Evolutionary conservation across 495 filamentous ascomycete genomes (phyloP).

Genomic region (Bacidia rubella): DNA sequence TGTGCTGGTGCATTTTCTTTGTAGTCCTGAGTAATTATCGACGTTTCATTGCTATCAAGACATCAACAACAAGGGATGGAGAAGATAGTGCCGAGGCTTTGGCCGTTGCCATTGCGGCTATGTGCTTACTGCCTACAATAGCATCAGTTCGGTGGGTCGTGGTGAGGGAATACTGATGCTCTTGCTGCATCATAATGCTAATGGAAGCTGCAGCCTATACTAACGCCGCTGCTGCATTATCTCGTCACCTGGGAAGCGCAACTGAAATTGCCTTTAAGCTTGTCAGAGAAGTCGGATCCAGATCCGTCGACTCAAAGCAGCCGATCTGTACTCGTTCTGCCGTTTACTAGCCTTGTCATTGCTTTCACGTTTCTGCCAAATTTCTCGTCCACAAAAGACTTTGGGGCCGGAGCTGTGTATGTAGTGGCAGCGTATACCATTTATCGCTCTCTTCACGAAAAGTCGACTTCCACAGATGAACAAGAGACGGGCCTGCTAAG

Average conservation of each 20-base stretch:
- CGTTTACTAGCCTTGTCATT: neutral
- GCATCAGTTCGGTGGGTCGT: conserved; percentile 1
- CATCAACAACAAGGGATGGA: neutral
- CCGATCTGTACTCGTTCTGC: neutral
- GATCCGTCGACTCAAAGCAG: neutral
- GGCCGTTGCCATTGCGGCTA: neutral
- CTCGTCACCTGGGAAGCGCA: neutral
- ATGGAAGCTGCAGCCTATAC: conserved; percentile 2
- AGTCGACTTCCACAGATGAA: neutral
- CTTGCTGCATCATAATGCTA: neutral
- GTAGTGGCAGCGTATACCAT: neutral
- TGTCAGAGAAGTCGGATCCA: neutral
- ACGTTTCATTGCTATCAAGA: neutral
- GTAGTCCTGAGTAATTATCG: neutral
- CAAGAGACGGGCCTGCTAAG: neutral
- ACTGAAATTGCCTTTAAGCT: neutral
- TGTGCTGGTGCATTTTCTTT: neutral
- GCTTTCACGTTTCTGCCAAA: neutral
- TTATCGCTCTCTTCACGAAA: neutral
- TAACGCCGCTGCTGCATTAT: neutral
- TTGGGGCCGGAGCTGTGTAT: neutral
- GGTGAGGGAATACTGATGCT: neutral
- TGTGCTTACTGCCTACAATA: neutral
- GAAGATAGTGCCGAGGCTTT: neutral
- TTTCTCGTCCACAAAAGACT: neutral